Evolutionary conservation across 2,329 filamentous ascomycete species (phyloP).

Genomic region (Sporothrix phasma): DNA sequence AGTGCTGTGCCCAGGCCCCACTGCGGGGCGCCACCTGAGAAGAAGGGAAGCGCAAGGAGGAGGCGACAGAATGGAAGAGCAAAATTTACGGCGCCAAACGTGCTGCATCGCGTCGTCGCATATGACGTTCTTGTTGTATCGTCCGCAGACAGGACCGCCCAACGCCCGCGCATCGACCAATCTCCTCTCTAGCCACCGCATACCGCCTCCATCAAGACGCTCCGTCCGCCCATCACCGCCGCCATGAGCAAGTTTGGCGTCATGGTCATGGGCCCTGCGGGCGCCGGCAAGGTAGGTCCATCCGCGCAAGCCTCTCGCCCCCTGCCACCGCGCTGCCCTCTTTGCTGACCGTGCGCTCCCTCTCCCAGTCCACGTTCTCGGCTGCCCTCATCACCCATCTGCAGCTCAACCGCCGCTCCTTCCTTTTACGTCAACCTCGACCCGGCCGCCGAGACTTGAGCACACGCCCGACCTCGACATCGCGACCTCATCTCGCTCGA

Average conservation of each 20-base stretch:
- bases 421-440: constrained; percentile 98
- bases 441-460: constrained; percentile 83
- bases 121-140: background rate
- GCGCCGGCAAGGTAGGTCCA: constrained; percentile 69
- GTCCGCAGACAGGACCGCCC: background rate
- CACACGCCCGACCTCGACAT: constrained; percentile 92
- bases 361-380: constrained; percentile 75
- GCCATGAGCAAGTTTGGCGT: constrained; percentile 89
- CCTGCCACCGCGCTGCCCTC: background rate
- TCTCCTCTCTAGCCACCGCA: background rate
- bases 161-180: background rate
- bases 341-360: background rate
- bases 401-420: constrained; percentile 79
- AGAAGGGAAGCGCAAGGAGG: constrained; percentile 10
- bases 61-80: background rate
- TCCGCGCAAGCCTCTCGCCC: background rate
- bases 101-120: background rate
- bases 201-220: too few species aligned
- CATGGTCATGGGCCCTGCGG: constrained; percentile 92
- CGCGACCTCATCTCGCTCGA: constrained; percentile 87
- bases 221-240: constrained; percentile 10
- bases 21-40: constrained; percentile 14
- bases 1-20: constrained; percentile 2
- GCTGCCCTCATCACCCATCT: constrained; percentile 87
- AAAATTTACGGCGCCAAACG: constrained; percentile 1